A percentile compares a stretch with the other conserved stretches of the same genome.
Evolutionary conservation across 495 filamentous ascomycete species (phyloP).

Genomic region (Bacidia rubella): DNA sequence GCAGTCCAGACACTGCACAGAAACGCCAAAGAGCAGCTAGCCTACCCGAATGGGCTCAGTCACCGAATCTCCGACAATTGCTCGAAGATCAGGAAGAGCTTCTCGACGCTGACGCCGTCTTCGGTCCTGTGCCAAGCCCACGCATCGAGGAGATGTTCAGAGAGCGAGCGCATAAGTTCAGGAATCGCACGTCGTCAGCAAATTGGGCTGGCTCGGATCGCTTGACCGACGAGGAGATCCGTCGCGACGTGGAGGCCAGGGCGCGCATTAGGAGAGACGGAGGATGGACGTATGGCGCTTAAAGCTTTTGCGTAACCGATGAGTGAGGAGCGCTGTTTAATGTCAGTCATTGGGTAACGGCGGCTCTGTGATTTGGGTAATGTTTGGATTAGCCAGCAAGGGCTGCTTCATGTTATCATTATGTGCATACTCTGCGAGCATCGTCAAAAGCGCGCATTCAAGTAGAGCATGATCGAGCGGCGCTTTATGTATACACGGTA

Average conservation of each 20-base stretch:
- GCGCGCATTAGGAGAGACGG: constrained; percentile 72
- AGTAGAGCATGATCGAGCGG: not conserved
- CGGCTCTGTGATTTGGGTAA: not conserved
- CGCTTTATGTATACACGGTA: not conserved
- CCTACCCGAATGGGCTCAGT: constrained; percentile 70
- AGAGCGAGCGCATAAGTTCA: constrained; percentile 69
- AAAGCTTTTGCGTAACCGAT: not conserved
- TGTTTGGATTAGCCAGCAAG: not conserved
- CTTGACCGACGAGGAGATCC: constrained; percentile 78
- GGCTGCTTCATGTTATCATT: not conserved
- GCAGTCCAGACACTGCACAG: constrained; percentile 71
- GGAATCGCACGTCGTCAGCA: constrained; percentile 78
- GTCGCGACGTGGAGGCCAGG: constrained; percentile 64
- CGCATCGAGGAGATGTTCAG: constrained; percentile 95
- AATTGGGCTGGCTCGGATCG: constrained; percentile 81
- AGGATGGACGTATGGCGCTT: constrained; percentile 54
- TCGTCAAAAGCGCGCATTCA: not conserved
- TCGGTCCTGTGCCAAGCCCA: constrained; percentile 73
- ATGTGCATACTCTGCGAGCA: not conserved
- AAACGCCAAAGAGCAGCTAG: constrained; percentile 35
- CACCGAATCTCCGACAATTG: constrained; percentile 56
- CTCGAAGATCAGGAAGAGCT: constrained; percentile 65
- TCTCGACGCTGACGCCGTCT: constrained; percentile 68
- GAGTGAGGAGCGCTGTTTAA: no score
- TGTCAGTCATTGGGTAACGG: no score